Evolutionary conservation across 352 stramenopile genomes (phyloP), one percentile per base, ranked within the genome.

Genomic region (Saprolegnia diclina): DNA sequence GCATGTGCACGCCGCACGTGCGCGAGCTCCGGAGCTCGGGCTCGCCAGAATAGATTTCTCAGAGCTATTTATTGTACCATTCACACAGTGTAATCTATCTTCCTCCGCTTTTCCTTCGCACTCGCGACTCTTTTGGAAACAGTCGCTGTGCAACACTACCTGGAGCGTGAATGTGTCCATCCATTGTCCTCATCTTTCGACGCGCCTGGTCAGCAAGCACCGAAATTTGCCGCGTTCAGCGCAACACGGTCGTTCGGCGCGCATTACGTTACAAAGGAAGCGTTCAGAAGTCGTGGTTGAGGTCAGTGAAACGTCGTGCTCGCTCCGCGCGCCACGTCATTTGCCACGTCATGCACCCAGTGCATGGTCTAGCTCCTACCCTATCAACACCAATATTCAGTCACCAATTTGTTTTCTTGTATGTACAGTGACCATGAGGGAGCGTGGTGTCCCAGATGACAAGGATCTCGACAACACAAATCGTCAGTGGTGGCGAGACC

Each of bases 1-100:
- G 85, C 67, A 94, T 92, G 83, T 94, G 85, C 74, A 94, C 85
- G 22, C 88, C 91, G 82, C 85, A 94, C 75, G 91, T 94, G 56
- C 85, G 85, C 52, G 19, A 85, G 90, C 16, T 21, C 10, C 56
- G 56, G 18, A 64, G 42, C 56, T 26, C 38, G 6, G 54, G 54
- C 13, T 44, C 22, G 18, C 72, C 10, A n/a, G n/a, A n/a, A 91
- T 83, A 21, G 77, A 82, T 5, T 91, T 83, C 45, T 77, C 93
- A 81, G 83, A 40, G 19, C 21, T 62, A 62, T 48, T 48, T 48
- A 48, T 48, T 48, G 35, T 14, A n/a, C 4, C 42, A 14, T 48
- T 48, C 11, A 7, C 42, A 48, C 42, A 48, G 11, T 48, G 42
- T 48, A 48, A 11, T 48, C 18, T 48, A 48, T n/a, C 18, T 48